Evolutionary conservation across 2,329 filamentous ascomycete genomes (phyloP), one percentile per base, ranked within the genome.

Genomic region (Pestalotiopsis sp.): DNA sequence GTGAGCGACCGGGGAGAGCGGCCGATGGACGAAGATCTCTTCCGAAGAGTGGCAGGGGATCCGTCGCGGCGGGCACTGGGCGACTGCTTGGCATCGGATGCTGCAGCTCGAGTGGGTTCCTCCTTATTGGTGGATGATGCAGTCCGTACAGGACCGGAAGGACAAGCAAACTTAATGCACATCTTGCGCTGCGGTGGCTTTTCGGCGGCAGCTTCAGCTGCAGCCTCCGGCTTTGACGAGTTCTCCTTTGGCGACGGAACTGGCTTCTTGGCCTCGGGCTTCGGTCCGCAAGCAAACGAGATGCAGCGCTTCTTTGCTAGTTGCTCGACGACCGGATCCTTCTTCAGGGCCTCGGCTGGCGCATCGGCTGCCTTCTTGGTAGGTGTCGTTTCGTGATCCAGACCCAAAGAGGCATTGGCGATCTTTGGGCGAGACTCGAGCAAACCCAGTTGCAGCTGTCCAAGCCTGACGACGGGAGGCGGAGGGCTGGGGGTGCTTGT

Each of bases 401-500:
- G 73, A 25, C 72, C 69, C 14, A 75, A 67, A 67, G 78, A 78
- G 49, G 71, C 64, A 11, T 78, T 75, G 39, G 68, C 64, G 20
- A 69, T 71, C 69, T 61, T 77, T 59, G 65, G 79, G 76, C 69
- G 80, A 61, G 61, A 69, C 64, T 74, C 74, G 66, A 77, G 72
- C 27, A 74, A 69, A 67, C 72, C 76, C 38, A 74, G 70, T 57
- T 81, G 77, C 41, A 86, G 72, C 31, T 80, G 82, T 7, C 82
- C 77, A 67, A 86, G 83, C 23, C 83, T 81, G 66, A 88, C 83
- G 20, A 90, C 86, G 4, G 90, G 90, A 2, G 91, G 85, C n/a
- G 94, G 94, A 20, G 96, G 95, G 77, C 95, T 98, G 0, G 95
- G 94, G 0, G 94, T 95, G 78, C 90, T 94, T 45, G 93, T 93